Conservation (phyloP, 495 filamentous ascomycete species). For the Daldinia decipiens region DNA sequence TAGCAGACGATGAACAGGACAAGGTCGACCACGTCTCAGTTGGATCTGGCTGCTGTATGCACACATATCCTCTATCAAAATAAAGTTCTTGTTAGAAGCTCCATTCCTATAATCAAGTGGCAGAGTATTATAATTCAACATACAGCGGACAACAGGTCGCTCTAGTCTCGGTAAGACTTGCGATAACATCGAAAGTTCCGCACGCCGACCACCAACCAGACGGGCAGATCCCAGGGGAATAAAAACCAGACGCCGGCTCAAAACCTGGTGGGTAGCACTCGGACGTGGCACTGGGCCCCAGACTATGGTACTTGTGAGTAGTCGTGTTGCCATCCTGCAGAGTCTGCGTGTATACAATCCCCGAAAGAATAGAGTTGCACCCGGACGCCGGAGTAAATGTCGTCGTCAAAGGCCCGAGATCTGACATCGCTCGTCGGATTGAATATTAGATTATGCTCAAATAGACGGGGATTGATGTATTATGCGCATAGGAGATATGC, state of each 20-base stretch:
- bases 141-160: conserved; percentile 17
- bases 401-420: conserved; percentile 19
- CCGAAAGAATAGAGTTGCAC: conserved; percentile 13
- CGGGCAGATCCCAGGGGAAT: conserved; percentile 18
- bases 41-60: background rate
- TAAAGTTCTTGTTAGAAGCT: background rate
- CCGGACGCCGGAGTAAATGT: conserved; percentile 19
- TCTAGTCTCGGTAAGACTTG: conserved; percentile 3
- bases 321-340: conserved; percentile 12
- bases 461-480: background rate
- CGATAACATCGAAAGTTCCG: background rate
- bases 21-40: conserved; percentile 24
- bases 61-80: background rate
- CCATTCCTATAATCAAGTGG: background rate
- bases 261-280: conserved; percentile 19
- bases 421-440: background rate
- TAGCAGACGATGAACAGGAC: conserved; percentile 10
- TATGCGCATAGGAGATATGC: background rate
- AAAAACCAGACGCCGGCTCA: background rate
- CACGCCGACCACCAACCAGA: conserved; percentile 22
- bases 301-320: conserved; percentile 16
- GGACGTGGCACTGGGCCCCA: conserved; percentile 15
- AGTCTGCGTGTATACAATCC: conserved; percentile 14
- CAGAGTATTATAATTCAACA: background rate
- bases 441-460: background rate